A percentile compares a stretch with the other conserved stretches of the same genome.
phyloP scores from a whole-genome alignment of 78 protist genomes.

The Mastigamoeba balamuthi region DNA sequence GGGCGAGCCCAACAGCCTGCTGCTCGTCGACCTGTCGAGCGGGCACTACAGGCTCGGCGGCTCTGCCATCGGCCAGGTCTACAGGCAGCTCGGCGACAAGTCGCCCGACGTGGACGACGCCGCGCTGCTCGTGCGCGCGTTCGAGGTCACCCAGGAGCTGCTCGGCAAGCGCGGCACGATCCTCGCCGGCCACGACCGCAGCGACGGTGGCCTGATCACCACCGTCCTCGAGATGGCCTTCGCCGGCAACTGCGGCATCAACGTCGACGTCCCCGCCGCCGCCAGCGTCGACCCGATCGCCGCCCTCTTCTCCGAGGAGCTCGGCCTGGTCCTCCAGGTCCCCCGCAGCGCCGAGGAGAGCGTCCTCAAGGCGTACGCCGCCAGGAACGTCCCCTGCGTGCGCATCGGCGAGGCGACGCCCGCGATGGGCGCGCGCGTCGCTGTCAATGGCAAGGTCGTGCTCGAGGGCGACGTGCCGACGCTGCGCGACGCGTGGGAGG shows the following conservation, averaged over 20 bases:
- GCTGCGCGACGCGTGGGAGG: constrained; percentile 64
- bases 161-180: not conserved
- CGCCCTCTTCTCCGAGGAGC: constrained; percentile 74
- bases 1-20: constrained; percentile 13
- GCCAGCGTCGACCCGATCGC: not conserved
- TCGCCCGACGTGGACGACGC: constrained; percentile 50
- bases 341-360: not conserved
- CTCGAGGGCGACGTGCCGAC: not conserved
- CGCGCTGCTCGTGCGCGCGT: not conserved
- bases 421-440: not conserved
- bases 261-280: constrained; percentile 9
- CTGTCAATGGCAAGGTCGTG: not conserved
- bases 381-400: not conserved
- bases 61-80: constrained; percentile 66
- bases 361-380: constrained; percentile 4
- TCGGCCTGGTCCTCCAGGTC: constrained; percentile 49
- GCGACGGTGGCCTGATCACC: constrained; percentile 83
- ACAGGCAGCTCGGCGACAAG: constrained; percentile 36
- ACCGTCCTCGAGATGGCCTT: constrained; percentile 83
- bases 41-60: constrained; percentile 71
- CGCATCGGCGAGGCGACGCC: constrained; percentile 20
- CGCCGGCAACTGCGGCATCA: constrained; percentile 59
- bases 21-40: constrained; percentile 56
- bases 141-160: constrained; percentile 26
- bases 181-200: constrained; percentile 78